These are phyloP conservation scores for Nannizzia gypsea DNA, from an alignment of 2,329 filamentous ascomycete species.

Conservation along the genomic window DNA sequence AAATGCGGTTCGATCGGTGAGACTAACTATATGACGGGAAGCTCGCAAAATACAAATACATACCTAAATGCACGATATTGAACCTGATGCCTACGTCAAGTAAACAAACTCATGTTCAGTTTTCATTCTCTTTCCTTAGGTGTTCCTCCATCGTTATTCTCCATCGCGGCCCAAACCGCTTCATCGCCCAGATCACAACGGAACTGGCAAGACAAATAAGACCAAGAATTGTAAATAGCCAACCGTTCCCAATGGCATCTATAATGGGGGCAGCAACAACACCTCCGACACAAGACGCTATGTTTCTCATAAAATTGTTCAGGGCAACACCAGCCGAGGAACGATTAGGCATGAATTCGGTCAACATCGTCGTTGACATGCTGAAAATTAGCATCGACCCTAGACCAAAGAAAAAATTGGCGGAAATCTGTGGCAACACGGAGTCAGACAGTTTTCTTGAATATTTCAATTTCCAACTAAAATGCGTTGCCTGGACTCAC, in stretches of 20 bases:
- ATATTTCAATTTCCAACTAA: no score
- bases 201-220: slow-evolving; percentile 47
- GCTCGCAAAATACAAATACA: no score
- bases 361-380: slow-evolving; percentile 67
- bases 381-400: slow-evolving; percentile 70
- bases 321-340: slow-evolving; percentile 64
- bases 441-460: slow-evolving; percentile 6
- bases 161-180: slow-evolving; percentile 51
- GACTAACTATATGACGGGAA: no score
- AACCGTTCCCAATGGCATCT: slow-evolving; percentile 58
- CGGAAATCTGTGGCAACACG: slow-evolving; percentile 36
- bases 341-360: slow-evolving; percentile 65
- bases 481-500: slow-evolving; percentile 35
- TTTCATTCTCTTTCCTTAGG: slow-evolving; percentile 2
- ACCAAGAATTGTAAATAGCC: slow-evolving; percentile 57
- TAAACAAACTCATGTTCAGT: background rate
- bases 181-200: slow-evolving; percentile 50
- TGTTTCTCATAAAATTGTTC: slow-evolving; percentile 72
- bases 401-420: slow-evolving; percentile 62
- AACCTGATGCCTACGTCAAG: background rate
- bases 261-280: slow-evolving; percentile 61
- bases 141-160: slow-evolving; percentile 47
- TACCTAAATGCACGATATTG: no score
- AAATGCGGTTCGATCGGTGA: no score
- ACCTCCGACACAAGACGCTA: slow-evolving; percentile 60